Conservation (phyloP, 2,329 filamentous ascomycete genomes). For the Sarocladium brachiariae region DNA sequence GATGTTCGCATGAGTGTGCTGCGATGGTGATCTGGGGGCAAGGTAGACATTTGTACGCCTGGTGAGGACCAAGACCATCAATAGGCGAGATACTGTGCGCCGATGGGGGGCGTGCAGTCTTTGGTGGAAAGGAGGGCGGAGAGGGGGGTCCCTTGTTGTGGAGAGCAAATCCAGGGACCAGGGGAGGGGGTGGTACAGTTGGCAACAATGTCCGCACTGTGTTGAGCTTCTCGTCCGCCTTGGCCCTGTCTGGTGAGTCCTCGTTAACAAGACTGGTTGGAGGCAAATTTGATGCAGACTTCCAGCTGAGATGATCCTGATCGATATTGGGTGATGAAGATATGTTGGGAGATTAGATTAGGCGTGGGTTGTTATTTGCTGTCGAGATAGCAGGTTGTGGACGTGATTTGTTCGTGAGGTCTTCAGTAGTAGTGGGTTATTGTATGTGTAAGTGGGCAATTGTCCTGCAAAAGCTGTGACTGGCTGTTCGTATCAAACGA, state of each 20-base stretch:
- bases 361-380: conserved; percentile 17
- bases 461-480: conserved; percentile 8
- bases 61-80: conserved; percentile 5
- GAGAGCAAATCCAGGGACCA: conserved; percentile 3
- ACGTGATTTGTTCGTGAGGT: conserved; percentile 1
- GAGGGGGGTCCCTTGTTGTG: conserved; percentile 6
- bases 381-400: neutral
- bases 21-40: conserved; percentile 51
- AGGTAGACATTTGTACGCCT: conserved; percentile 52
- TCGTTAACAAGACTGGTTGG: conserved; percentile 3
- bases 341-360: conserved; percentile 22
- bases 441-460: conserved; percentile 2
- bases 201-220: conserved; percentile 10
- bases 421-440: neutral
- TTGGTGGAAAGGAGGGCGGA: no score
- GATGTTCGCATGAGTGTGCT: conserved; percentile 42
- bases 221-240: neutral
- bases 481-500: conserved; percentile 13
- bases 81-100: conserved; percentile 9
- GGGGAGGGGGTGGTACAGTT: conserved; percentile 13
- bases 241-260: neutral
- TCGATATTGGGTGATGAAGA: conserved; percentile 3
- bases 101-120: conserved; percentile 2
- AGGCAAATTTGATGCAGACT: neutral
- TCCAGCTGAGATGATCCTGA: neutral